Conservation (phyloP, 202 grass and related monocot genomes). For the Bolboschoenoplectus hybrid region DNA sequence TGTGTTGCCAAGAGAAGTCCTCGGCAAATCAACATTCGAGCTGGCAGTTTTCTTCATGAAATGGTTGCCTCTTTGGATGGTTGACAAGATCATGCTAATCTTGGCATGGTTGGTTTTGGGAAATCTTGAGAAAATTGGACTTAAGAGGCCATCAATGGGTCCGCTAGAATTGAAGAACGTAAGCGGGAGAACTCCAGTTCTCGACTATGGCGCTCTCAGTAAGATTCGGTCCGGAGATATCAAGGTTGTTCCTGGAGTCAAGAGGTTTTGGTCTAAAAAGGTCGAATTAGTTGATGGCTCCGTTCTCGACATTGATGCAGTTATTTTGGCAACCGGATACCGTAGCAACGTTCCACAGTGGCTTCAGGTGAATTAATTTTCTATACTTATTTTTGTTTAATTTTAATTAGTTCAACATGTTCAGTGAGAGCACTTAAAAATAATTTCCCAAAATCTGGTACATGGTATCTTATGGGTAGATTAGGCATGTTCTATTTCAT, state of each 20-base stretch:
- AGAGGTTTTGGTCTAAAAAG: conserved; percentile 39
- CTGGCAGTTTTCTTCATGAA: conserved; percentile 66
- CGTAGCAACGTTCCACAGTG: conserved; percentile 73
- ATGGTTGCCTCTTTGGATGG: conserved; percentile 85
- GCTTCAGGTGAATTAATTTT: conserved; percentile 59
- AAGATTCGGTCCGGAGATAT: conserved; percentile 63
- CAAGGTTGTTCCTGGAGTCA: conserved; percentile 53
- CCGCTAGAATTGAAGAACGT: conserved; percentile 73
- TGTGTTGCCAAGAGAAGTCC: conserved; percentile 69
- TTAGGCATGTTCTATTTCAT: conserved; percentile 42
- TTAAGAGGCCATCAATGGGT: conserved; percentile 62
- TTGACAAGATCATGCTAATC: conserved; percentile 66
- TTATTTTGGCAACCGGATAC: conserved; percentile 85
- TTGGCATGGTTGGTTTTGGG: conserved; percentile 73
- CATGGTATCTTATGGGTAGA: conserved; percentile 19
- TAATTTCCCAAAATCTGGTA: conserved; percentile 30
- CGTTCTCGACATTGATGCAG: conserved; percentile 50
- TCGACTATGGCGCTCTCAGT: conserved; percentile 58
- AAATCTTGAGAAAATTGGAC: conserved; percentile 49
- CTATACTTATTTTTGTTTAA: not conserved
- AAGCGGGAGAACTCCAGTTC: conserved; percentile 66
- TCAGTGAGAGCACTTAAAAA: conserved; percentile 21
- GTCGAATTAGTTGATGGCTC: conserved; percentile 70
- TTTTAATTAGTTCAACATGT: conserved; percentile 24
- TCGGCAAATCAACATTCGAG: conserved; percentile 78